Percentiles rank a stretch among this genome's conserved stretches.
Evolutionary conservation across 2,329 filamentous ascomycete genomes (phyloP).

Genomic region (Chalara sp.): DNA sequence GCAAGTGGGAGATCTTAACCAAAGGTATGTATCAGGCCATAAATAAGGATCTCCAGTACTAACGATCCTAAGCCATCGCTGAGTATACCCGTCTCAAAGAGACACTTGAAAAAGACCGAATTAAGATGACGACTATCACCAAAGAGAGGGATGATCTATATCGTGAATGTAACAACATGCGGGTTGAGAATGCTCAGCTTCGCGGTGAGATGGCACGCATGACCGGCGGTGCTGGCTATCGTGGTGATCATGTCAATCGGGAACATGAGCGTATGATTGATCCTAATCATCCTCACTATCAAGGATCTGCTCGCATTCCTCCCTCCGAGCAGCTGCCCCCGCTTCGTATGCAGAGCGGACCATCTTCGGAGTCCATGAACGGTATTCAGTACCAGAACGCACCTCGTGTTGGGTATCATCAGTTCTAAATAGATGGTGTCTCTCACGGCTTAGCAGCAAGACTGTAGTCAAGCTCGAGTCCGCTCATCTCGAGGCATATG

Average conservation of each 20-base stretch:
- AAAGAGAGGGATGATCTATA: slow-evolving; percentile 29
- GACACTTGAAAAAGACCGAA: slow-evolving; percentile 26
- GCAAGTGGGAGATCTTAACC: slow-evolving; percentile 83
- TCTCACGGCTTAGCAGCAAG: background rate
- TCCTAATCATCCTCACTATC: background rate
- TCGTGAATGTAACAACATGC: slow-evolving; percentile 38
- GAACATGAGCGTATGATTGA: background rate
- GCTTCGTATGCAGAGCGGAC: slow-evolving; percentile 35
- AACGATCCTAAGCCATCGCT: slow-evolving; percentile 44
- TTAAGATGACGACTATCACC: slow-evolving; percentile 21
- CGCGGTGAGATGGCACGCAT: slow-evolving; percentile 18
- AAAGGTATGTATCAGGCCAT: slow-evolving; percentile 54
- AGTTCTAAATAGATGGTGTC: slow-evolving; percentile 6
- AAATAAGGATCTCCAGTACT: slow-evolving; percentile 6
- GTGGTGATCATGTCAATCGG: background rate
- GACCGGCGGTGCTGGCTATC: slow-evolving; percentile 7
- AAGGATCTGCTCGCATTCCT: slow-evolving; percentile 1
- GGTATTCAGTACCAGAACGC: slow-evolving; percentile 49
- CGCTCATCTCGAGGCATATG: background rate
- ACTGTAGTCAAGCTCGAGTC: background rate
- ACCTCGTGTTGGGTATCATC: slow-evolving; percentile 12
- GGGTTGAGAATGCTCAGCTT: slow-evolving; percentile 24
- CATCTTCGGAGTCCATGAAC: slow-evolving; percentile 52
- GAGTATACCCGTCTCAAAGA: slow-evolving; percentile 46
- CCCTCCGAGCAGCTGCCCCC: slow-evolving; percentile 39